phyloP scores from a whole-genome alignment of 768 basidiomycete species.

The Rubroboletus pulcherrimus region DNA sequence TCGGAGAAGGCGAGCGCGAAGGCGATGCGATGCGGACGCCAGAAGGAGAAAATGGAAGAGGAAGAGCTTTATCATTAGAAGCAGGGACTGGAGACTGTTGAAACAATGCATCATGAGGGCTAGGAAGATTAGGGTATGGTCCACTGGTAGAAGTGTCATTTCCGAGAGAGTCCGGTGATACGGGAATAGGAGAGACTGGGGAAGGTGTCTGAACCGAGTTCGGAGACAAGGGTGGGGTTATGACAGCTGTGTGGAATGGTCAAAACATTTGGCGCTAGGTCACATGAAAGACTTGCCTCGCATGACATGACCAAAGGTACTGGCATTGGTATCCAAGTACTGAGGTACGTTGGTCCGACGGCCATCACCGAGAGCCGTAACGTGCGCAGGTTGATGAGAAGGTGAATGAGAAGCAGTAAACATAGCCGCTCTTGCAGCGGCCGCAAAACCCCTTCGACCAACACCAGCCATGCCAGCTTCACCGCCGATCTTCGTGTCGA shows the following conservation, averaged over 20 bases:
- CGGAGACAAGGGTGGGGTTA: conserved; percentile 33
- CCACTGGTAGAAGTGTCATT: conserved; percentile 14
- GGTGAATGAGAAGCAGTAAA: conserved; percentile 28
- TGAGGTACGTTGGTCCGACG: conserved; percentile 38
- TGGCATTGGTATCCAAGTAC: conserved; percentile 45
- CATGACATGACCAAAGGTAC: conserved; percentile 27
- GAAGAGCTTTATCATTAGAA: conserved; percentile 16
- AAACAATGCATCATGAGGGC: conserved; percentile 15
- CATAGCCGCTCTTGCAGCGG: conserved; percentile 66
- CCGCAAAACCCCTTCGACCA: conserved; percentile 76
- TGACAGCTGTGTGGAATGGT: conserved; percentile 22
- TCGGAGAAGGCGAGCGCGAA: conserved; percentile 30
- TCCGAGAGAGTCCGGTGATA: conserved; percentile 23
- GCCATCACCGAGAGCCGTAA: conserved; percentile 4
- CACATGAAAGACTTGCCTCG: conserved; percentile 26
- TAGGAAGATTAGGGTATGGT: conserved; percentile 17
- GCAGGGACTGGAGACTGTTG: conserved; percentile 1
- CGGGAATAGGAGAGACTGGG: conserved; percentile 31
- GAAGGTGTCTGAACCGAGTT: conserved; percentile 32
- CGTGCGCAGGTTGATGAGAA: neutral
- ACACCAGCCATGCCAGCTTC: conserved; percentile 90
- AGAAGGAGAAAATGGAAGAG: conserved; percentile 21
- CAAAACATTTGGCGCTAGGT: neutral
- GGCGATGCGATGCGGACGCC: conserved; percentile 27
- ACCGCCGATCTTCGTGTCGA: conserved; percentile 72